Percentiles rank a stretch among this genome's conserved stretches.
Conservation (phyloP, 495 filamentous ascomycete species). For the Penicillium silybi region DNA sequence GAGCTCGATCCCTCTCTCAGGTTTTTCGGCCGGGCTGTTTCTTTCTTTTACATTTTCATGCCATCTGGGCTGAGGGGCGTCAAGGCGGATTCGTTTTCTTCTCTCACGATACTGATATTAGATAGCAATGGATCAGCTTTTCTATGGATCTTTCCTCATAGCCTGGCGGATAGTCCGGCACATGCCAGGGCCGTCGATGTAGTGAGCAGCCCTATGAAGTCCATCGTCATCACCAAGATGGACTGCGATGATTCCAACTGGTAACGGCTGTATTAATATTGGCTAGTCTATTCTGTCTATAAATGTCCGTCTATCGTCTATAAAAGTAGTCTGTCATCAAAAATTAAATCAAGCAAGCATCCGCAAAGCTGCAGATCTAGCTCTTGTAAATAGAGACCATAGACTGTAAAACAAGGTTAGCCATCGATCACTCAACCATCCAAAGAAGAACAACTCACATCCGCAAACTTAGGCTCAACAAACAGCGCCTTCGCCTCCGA, state of each 20-base stretch:
- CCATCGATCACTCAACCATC: not conserved
- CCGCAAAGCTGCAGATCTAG: slow-evolving; percentile 3
- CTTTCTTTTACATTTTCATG: slow-evolving; percentile 12
- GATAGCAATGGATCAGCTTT: slow-evolving; percentile 36
- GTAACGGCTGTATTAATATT: not conserved
- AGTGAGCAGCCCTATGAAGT: not conserved
- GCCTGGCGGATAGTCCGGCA: no score
- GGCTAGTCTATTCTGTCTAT: not conserved
- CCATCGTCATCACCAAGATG: not conserved
- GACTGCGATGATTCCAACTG: not conserved
- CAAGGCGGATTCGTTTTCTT: slow-evolving; percentile 11
- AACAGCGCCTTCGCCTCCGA: slow-evolving; percentile 80
- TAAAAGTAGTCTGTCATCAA: not conserved
- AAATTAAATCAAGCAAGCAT: not conserved
- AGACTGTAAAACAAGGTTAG: slow-evolving; percentile 26
- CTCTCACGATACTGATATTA: slow-evolving; percentile 25
- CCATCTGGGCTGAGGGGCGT: slow-evolving; percentile 21
- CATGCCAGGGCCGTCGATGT: not conserved
- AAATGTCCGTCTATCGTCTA: not conserved
- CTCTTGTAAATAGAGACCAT: slow-evolving; percentile 38
- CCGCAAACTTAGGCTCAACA: slow-evolving; percentile 79
- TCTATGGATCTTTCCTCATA: not conserved
- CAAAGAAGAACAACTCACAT: slow-evolving; percentile 41
- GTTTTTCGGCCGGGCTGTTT: slow-evolving; percentile 21
- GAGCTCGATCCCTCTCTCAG: slow-evolving; percentile 14